A percentile compares a stretch with the other conserved stretches of the same genome.
Evolutionary conservation across 306 rosid genomes (phyloP).

Genomic region (Castanea crenata): DNA sequence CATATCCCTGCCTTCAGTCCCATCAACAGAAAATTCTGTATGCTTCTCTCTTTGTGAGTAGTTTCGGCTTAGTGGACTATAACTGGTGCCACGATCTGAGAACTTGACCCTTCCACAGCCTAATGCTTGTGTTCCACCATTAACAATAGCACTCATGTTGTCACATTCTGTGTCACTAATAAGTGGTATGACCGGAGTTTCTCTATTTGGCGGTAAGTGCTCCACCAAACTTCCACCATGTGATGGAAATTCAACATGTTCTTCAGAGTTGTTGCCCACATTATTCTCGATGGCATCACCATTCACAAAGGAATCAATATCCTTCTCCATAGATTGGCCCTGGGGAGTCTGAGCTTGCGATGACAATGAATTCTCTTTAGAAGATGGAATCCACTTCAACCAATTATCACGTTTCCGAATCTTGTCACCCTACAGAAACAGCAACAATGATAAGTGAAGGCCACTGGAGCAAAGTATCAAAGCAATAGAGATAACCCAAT

Average conservation of each 20-base stretch:
- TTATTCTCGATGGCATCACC: slow-evolving; percentile 34
- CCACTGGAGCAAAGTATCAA: slow-evolving; percentile 19
- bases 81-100: slow-evolving; percentile 20
- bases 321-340: slow-evolving; percentile 34
- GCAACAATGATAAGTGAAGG: slow-evolving; percentile 15
- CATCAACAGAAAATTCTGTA: slow-evolving; percentile 22
- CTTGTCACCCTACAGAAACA: slow-evolving; percentile 59
- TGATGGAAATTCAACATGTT: slow-evolving; percentile 33
- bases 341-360: slow-evolving; percentile 29
- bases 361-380: slow-evolving; percentile 43
- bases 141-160: slow-evolving; percentile 19
- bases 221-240: slow-evolving; percentile 21
- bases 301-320: slow-evolving; percentile 27
- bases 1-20: slow-evolving; percentile 36
- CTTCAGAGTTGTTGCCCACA: slow-evolving; percentile 29
- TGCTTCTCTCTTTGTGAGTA: slow-evolving; percentile 31
- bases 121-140: slow-evolving; percentile 28
- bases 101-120: slow-evolving; percentile 21
- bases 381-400: slow-evolving; percentile 70
- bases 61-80: slow-evolving; percentile 11
- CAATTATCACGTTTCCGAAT: slow-evolving; percentile 69
- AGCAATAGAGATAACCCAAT: not conserved
- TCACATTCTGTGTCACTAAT: slow-evolving; percentile 22
- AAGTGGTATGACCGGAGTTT: slow-evolving; percentile 18
- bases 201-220: slow-evolving; percentile 30